These are phyloP conservation scores for Catenaria anguillulae DNA, from an alignment of 371 early-diverging fungal genomes.

Conservation along the genomic window DNA sequence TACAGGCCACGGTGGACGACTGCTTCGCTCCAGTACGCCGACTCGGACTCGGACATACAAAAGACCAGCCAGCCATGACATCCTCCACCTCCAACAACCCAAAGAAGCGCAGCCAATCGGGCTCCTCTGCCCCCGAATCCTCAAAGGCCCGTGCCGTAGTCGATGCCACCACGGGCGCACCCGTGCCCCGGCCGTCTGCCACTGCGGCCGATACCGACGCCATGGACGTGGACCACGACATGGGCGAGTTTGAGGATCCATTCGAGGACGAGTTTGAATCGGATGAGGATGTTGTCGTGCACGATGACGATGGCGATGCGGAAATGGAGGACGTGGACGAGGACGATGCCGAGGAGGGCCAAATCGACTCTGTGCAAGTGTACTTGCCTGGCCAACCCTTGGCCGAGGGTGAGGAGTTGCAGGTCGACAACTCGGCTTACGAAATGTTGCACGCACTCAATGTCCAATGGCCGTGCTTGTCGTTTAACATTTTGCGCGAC, in stretches of 20 bases:
- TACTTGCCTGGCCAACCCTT: constrained; percentile 86
- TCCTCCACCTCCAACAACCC: background rate
- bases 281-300: constrained; percentile 33
- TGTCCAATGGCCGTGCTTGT: constrained; percentile 90
- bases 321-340: constrained; percentile 34
- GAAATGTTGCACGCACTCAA: constrained; percentile 87
- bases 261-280: constrained; percentile 77
- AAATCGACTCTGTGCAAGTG: constrained; percentile 23
- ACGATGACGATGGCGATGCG: constrained; percentile 42
- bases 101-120: background rate
- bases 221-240: constrained; percentile 22
- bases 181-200: background rate
- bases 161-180: too few species aligned
- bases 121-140: background rate
- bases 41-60: too few species aligned
- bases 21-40: too few species aligned
- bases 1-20: too few species aligned
- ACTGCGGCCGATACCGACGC: too few species aligned
- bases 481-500: constrained; percentile 84
- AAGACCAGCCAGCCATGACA: too few species aligned
- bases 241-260: constrained; percentile 93
- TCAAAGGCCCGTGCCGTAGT: background rate
- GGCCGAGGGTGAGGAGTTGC: constrained; percentile 73
- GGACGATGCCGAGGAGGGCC: constrained; percentile 38
- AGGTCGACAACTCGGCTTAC: constrained; percentile 85